A percentile compares a stretch with the other conserved stretches of the same genome.
Conservation (phyloP, 1,284 basidiomycete genomes). For the Chiua sp. region DNA sequence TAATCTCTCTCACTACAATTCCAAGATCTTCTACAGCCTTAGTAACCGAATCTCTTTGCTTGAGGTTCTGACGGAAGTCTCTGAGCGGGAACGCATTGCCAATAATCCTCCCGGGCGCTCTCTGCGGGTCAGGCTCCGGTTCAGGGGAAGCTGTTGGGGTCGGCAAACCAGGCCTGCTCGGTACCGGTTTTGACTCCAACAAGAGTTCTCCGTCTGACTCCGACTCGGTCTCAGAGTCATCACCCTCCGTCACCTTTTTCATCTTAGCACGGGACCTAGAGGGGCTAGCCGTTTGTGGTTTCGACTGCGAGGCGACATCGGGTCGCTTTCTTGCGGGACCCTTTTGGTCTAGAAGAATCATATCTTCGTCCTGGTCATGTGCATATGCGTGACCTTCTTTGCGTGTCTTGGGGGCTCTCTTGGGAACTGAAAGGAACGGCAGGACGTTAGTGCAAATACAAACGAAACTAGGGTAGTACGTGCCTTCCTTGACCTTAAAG, state of each 20-base stretch:
- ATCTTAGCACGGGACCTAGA: constrained; percentile 26
- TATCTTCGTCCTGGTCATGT: constrained; percentile 64
- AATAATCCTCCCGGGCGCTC: constrained; percentile 64
- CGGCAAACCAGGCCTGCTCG: constrained; percentile 38
- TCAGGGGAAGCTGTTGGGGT: constrained; percentile 59
- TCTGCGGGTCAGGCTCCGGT: constrained; percentile 46
- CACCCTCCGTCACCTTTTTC: constrained; percentile 33
- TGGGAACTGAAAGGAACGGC: constrained; percentile 56
- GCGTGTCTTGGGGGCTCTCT: constrained; percentile 51
- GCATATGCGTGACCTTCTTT: constrained; percentile 68
- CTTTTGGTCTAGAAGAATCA: constrained; percentile 64
- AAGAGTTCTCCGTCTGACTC: constrained; percentile 47
- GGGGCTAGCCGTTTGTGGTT: constrained; percentile 4
- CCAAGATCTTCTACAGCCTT: constrained; percentile 85
- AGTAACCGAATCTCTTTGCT: constrained; percentile 75
- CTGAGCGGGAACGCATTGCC: constrained; percentile 74
- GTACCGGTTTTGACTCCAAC: constrained; percentile 26
- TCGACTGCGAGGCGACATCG: not conserved
- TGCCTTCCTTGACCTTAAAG: constrained; percentile 80
- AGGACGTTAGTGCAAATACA: constrained; percentile 7
- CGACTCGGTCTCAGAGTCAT: constrained; percentile 49
- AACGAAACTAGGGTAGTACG: constrained; percentile 16
- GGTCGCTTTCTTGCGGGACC: constrained; percentile 34
- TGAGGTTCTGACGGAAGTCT: constrained; percentile 77
- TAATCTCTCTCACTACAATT: constrained; percentile 72